Evolutionary conservation across 2,329 filamentous ascomycete species (phyloP).

Genomic region (Colletotrichum chrysophilum): DNA sequence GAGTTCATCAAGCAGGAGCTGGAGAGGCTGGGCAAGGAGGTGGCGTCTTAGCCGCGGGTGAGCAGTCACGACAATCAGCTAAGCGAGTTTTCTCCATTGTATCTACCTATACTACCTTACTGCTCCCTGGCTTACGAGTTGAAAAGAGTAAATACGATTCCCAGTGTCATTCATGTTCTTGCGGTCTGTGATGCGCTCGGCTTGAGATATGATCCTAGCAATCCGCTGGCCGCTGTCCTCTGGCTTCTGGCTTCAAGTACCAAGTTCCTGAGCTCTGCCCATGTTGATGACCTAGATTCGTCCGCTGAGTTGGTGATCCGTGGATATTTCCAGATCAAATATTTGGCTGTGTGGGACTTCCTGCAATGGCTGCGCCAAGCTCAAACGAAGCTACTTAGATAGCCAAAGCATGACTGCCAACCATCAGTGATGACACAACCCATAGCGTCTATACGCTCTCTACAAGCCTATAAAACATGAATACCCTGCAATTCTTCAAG

Average conservation of each 20-base stretch:
- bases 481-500: background rate
- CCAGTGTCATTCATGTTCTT: background rate
- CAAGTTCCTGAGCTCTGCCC: background rate
- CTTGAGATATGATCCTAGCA: background rate
- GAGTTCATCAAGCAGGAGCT: conserved; percentile 71
- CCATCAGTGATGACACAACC: background rate
- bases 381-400: background rate
- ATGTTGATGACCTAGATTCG: background rate
- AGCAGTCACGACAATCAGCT: background rate
- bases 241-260: background rate
- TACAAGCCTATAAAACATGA: background rate
- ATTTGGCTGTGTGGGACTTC: background rate
- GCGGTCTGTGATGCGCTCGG: background rate
- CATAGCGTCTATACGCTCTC: background rate
- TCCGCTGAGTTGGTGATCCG: background rate
- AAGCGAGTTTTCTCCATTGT: background rate
- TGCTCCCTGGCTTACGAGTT: background rate
- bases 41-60: conserved; percentile 32
- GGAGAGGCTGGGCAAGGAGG: conserved; percentile 66
- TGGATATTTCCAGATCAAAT: background rate
- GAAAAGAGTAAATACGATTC: conserved; percentile 5
- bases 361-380: background rate
- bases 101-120: background rate
- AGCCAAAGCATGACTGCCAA: background rate
- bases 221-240: background rate